A percentile compares a stretch with the other conserved stretches of the same genome.
These are phyloP conservation scores for Phycomyces nitens DNA, from an alignment of 192 early-diverging fungal species.

Conservation along the genomic window DNA sequence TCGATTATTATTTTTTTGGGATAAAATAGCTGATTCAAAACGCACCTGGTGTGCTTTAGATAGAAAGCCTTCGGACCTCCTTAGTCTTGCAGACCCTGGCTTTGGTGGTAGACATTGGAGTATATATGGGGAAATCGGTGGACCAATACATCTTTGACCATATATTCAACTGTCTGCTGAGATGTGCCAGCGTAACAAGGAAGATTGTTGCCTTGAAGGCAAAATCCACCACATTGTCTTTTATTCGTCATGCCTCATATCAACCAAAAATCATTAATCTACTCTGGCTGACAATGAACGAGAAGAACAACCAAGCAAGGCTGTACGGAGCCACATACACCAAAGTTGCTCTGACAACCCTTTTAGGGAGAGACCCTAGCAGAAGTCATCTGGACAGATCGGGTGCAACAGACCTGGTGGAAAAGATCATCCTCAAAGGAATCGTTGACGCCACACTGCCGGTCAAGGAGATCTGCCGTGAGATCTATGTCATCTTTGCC, in stretches of 20 bases:
- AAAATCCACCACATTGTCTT: conserved; percentile 10
- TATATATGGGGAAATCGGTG: conserved; percentile 13
- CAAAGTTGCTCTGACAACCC: conserved; percentile 22
- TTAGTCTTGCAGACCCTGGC: conserved; percentile 31
- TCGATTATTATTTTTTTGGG: too few species aligned
- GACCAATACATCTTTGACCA: conserved; percentile 39
- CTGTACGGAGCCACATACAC: conserved; percentile 26
- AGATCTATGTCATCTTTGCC: conserved; percentile 37
- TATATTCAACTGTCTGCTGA: conserved; percentile 28
- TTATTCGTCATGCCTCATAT: conserved; percentile 32
- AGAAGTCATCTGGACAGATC: conserved; percentile 30
- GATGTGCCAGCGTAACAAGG: conserved; percentile 29
- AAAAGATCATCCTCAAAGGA: conserved; percentile 39
- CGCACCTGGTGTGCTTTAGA: neutral
- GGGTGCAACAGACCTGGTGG: conserved; percentile 31
- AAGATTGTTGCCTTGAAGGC: conserved; percentile 31
- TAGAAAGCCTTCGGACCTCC: conserved; percentile 7
- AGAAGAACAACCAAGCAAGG: conserved; percentile 40
- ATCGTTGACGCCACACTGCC: conserved; percentile 36
- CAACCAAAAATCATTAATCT: conserved; percentile 31
- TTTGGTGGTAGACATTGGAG: conserved; percentile 33
- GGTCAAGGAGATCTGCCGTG: conserved; percentile 37
- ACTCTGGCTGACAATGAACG: conserved; percentile 31
- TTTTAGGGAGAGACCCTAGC: conserved; percentile 23
- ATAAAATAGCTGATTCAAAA: too few species aligned